These are phyloP conservation scores for Epichloe bromicola DNA, from an alignment of 2,329 filamentous ascomycete species.

Conservation along the genomic window DNA sequence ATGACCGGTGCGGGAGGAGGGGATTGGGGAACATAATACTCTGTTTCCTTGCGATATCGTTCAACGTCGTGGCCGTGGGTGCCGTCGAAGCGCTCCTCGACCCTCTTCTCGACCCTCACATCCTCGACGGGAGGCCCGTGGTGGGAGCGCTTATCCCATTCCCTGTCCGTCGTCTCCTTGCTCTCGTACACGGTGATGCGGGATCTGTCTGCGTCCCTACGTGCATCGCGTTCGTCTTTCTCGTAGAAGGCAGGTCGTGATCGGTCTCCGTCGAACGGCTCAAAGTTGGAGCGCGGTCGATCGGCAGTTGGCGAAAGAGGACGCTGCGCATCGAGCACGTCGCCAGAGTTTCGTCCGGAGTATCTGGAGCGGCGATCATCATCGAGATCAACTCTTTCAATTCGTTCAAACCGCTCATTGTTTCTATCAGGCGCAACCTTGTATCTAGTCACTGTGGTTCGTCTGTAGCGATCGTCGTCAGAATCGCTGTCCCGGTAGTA, in stretches of 20 bases:
- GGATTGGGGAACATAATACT: slow-evolving; percentile 43
- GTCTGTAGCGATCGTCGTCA: slow-evolving; percentile 33
- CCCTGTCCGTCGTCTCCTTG: slow-evolving; percentile 18
- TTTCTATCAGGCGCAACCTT: slow-evolving; percentile 31
- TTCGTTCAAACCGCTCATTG: slow-evolving; percentile 27
- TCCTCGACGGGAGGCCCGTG: slow-evolving; percentile 35
- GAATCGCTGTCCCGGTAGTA: slow-evolving; percentile 23
- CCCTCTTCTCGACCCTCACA: slow-evolving; percentile 40
- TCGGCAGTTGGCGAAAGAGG: slow-evolving; percentile 28
- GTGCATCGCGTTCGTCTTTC: slow-evolving; percentile 26
- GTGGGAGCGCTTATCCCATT: slow-evolving; percentile 30
- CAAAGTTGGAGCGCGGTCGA: slow-evolving; percentile 38
- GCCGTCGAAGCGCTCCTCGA: slow-evolving; percentile 36
- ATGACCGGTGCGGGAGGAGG: slow-evolving; percentile 39
- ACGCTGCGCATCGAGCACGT: slow-evolving; percentile 28
- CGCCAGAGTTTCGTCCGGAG: slow-evolving; percentile 28
- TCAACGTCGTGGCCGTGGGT: slow-evolving; percentile 37
- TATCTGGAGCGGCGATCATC: slow-evolving; percentile 33
- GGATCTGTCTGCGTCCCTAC: slow-evolving; percentile 15
- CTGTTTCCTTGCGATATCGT: slow-evolving; percentile 47
- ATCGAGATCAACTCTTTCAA: slow-evolving; percentile 28
- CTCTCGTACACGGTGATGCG: slow-evolving; percentile 25
- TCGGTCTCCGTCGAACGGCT: slow-evolving; percentile 25
- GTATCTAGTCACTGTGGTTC: slow-evolving; percentile 39
- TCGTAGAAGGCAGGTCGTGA: slow-evolving; percentile 31